Evolutionary conservation across 331 rosid genomes (phyloP).

Genomic region (Spiraea crenata): DNA sequence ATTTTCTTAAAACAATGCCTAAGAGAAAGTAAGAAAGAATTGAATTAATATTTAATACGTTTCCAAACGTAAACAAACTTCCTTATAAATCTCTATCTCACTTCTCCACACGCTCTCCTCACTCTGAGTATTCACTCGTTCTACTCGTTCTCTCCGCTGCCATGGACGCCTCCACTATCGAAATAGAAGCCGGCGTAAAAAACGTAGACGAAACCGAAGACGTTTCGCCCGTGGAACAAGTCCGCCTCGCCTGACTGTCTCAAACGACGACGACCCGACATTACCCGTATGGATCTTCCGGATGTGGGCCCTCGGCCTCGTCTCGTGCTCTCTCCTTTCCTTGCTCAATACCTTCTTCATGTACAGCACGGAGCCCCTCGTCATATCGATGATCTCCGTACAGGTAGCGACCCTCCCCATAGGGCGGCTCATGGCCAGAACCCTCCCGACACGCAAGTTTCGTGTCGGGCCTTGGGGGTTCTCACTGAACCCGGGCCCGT

Average conservation of each 20-base stretch:
- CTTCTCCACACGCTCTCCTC: neutral
- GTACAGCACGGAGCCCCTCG: slow-evolving; percentile 38
- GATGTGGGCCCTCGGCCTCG: slow-evolving; percentile 34
- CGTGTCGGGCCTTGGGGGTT: slow-evolving; percentile 15
- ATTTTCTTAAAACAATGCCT: no score
- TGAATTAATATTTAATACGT: no score
- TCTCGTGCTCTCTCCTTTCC: slow-evolving; percentile 34
- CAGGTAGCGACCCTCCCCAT: slow-evolving; percentile 36
- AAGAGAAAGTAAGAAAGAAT: no score
- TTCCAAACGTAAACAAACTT: no score
- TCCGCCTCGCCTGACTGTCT: slow-evolving; percentile 35
- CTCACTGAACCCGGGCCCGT: slow-evolving; percentile 42
- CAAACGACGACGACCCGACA: slow-evolving; percentile 35
- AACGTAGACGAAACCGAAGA: neutral
- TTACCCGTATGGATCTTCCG: slow-evolving; percentile 41
- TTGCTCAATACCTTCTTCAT: slow-evolving; percentile 44
- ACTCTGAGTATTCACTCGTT: no score
- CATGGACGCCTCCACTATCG: no score
- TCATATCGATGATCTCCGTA: slow-evolving; percentile 33
- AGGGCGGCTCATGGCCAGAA: slow-evolving; percentile 31
- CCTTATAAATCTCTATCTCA: neutral
- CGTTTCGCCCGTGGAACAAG: slow-evolving; percentile 34
- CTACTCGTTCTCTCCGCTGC: no score
- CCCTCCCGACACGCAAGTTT: slow-evolving; percentile 23
- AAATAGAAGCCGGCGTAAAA: neutral